A percentile compares a stretch with the other conserved stretches of the same genome.
Conservation (phyloP, 1,284 basidiomycete species). For the Irpex rosettiformis region DNA sequence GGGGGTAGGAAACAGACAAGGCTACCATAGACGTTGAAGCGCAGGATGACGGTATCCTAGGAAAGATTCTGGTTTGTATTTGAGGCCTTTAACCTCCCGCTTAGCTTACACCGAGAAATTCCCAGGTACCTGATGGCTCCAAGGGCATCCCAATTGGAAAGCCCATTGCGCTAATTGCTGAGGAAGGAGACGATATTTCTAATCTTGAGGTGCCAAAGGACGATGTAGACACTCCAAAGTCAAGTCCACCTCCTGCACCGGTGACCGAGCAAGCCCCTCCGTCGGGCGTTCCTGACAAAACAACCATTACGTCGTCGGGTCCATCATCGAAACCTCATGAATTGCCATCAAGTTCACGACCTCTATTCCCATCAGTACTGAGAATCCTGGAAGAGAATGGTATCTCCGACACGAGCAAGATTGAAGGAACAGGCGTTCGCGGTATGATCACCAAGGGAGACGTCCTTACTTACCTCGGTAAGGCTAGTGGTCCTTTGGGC, state of each 20-base stretch:
- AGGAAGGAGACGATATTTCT: conserved; percentile 94
- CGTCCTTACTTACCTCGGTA: conserved; percentile 77
- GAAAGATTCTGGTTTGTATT: conserved; percentile 82
- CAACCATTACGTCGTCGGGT: conserved; percentile 27
- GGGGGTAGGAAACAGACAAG: conserved; percentile 92
- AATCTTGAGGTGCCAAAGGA: conserved; percentile 76
- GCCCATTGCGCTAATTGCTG: conserved; percentile 89
- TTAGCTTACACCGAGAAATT: not conserved
- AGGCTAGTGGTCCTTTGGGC: conserved; percentile 75
- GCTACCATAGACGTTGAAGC: conserved; percentile 99
- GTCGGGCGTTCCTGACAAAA: conserved; percentile 22
- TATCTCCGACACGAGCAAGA: conserved; percentile 51
- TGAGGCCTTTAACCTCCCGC: not conserved
- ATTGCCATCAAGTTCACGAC: conserved; percentile 50
- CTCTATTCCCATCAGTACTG: conserved; percentile 76
- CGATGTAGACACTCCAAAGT: conserved; percentile 24
- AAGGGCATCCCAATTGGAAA: conserved; percentile 89
- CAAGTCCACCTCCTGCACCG: conserved; percentile 23
- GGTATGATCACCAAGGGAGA: conserved; percentile 94
- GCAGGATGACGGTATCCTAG: conserved; percentile 92
- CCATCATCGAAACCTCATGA: conserved; percentile 27
- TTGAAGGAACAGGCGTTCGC: conserved; percentile 77
- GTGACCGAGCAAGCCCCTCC: conserved; percentile 29
- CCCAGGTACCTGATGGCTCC: conserved; percentile 73
- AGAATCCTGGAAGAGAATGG: conserved; percentile 63